Conservation (phyloP, 208 protist genomes). For the Entamoeba invadens region DNA sequence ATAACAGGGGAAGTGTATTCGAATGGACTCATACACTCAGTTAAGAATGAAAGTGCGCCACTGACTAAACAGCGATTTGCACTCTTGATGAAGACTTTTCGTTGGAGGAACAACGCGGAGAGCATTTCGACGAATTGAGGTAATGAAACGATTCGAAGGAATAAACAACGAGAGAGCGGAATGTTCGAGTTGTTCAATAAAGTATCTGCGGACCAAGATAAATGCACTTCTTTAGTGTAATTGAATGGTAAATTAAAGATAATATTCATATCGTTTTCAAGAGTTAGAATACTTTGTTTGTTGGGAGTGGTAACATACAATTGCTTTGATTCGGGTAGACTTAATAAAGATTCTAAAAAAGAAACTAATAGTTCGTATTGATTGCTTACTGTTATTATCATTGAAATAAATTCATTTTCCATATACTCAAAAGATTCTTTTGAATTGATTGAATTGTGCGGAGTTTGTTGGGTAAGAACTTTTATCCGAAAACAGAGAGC, state of each 20-base stretch:
- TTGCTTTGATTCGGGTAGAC: not conserved
- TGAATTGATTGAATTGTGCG: too few species aligned
- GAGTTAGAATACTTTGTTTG: not conserved
- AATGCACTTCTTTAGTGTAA: not conserved
- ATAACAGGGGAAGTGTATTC: not conserved
- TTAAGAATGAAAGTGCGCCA: not conserved
- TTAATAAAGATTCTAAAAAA: not conserved
- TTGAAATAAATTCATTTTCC: not conserved
- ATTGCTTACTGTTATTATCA: not conserved
- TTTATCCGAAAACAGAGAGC: not conserved
- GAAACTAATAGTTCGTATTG: not conserved
- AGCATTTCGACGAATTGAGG: not conserved
- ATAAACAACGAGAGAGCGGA: not conserved
- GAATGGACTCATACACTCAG: not conserved
- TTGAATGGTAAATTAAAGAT: not conserved
- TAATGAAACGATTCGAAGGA: not conserved
- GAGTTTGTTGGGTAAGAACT: not conserved
- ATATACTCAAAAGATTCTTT: not conserved
- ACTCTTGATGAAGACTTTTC: not conserved
- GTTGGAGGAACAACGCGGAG: not conserved
- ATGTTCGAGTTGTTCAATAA: not conserved
- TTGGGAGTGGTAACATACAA: not conserved
- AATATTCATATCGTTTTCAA: not conserved
- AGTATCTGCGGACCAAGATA: not conserved
- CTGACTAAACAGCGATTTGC: not conserved